Percentiles rank a stretch among this genome's conserved stretches.
phyloP scores from a whole-genome alignment of 345 rosid species.

The Adansonia digitata region DNA sequence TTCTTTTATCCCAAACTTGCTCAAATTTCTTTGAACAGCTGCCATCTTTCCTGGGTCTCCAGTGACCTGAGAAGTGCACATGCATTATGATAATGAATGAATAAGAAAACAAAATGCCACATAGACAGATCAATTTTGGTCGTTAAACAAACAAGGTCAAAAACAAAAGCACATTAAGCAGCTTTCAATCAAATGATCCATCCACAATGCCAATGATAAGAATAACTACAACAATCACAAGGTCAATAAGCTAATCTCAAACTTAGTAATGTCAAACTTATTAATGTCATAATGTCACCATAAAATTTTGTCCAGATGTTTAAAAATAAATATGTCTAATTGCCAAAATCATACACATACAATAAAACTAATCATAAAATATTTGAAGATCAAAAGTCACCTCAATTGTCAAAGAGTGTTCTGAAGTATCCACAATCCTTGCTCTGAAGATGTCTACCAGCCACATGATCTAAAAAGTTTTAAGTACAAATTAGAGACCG shows the following conservation, averaged over 20 bases:
- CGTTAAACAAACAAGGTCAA: background rate
- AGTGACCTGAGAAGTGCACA: conserved; percentile 52
- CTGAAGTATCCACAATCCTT: conserved; percentile 75
- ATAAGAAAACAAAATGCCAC: background rate
- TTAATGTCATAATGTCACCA: background rate
- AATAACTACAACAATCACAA: background rate
- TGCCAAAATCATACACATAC: background rate
- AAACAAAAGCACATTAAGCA: background rate
- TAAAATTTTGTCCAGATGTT: background rate
- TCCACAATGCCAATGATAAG: background rate
- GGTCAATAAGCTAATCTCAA: background rate
- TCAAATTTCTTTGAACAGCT: conserved; percentile 80
- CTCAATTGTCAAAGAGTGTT: conserved; percentile 73
- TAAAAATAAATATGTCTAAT: background rate
- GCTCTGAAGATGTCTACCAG: conserved; percentile 87
- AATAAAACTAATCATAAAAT: background rate
- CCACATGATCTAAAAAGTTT: conserved; percentile 73
- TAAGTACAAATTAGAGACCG: conserved; percentile 15
- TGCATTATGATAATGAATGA: background rate
- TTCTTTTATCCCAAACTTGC: conserved; percentile 89
- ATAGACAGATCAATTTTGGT: background rate
- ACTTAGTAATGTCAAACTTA: background rate
- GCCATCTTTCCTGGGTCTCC: conserved; percentile 98
- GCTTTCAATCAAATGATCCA: background rate
- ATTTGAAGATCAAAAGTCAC: conserved; percentile 24